Evolutionary conservation across 768 basidiomycete genomes (phyloP).

Genomic region (Boletus rubropictus): DNA sequence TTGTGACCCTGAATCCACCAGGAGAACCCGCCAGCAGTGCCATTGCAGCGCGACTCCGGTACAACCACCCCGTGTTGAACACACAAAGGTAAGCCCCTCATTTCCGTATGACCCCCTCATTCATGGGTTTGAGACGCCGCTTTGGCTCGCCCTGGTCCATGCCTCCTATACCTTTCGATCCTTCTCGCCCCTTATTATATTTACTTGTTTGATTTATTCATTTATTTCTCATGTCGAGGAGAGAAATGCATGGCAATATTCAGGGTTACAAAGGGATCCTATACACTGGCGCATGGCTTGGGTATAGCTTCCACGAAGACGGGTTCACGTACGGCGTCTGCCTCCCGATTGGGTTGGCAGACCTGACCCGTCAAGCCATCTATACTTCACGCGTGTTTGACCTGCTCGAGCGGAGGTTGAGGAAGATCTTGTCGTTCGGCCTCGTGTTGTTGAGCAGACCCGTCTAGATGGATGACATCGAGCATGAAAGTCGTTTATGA

Average conservation of each 20-base stretch:
- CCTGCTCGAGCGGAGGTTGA: constrained; percentile 32
- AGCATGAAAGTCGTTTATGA: background rate
- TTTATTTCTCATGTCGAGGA: constrained; percentile 45
- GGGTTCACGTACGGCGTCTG: constrained; percentile 46
- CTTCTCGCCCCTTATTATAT: background rate
- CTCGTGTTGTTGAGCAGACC: constrained; percentile 5
- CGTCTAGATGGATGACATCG: background rate
- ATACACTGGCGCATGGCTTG: constrained; percentile 66
- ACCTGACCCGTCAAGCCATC: constrained; percentile 26
- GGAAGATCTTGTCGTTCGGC: constrained; percentile 20
- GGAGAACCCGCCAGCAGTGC: constrained; percentile 41
- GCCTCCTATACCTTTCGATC: background rate
- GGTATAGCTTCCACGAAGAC: constrained; percentile 81
- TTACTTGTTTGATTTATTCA: background rate
- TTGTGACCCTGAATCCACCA: constrained; percentile 71
- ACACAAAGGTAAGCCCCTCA: constrained; percentile 33
- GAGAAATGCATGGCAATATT: constrained; percentile 46
- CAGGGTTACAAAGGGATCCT: constrained; percentile 59
- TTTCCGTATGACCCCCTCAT: background rate
- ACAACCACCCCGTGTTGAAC: constrained; percentile 68
- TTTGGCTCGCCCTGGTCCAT: background rate
- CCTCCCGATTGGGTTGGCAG: constrained; percentile 32
- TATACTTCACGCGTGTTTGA: constrained; percentile 35
- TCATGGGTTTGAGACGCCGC: too few relatives aligned
- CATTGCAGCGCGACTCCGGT: constrained; percentile 47